A percentile compares a stretch with the other conserved stretches of the same genome.
Conservation (phyloP, 306 rosid species). For the Begonia loranthoides region DNA sequence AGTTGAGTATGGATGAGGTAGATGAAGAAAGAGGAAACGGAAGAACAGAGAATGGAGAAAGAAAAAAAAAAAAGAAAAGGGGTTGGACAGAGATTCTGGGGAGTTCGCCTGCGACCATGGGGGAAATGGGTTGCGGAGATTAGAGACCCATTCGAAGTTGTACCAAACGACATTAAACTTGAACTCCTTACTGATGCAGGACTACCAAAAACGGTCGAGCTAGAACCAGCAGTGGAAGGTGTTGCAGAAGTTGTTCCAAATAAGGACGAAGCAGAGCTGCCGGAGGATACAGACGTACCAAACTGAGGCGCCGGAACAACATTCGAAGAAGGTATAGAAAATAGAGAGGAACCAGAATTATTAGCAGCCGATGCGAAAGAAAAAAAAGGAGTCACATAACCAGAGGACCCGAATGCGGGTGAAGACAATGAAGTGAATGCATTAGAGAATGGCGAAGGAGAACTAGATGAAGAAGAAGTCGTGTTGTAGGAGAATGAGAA, state of each 20-base stretch:
- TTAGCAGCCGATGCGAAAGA: constrained; percentile 3
- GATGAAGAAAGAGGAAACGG: constrained; percentile 30
- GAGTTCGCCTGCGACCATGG: too few relatives aligned
- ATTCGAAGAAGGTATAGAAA: not conserved
- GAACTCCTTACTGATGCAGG: constrained; percentile 3
- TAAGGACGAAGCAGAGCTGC: constrained; percentile 1
- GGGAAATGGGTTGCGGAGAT: too few relatives aligned
- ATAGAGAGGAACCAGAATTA: not conserved
- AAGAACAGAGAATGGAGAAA: too few relatives aligned
- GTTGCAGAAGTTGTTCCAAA: constrained; percentile 3
- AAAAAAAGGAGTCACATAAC: constrained; percentile 13
- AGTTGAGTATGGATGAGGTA: not conserved
- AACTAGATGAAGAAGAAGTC: constrained; percentile 11
- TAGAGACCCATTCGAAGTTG: too few relatives aligned
- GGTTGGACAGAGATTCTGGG: too few relatives aligned
- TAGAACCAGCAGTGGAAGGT: not conserved
- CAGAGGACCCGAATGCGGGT: constrained; percentile 16
- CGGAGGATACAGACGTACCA: constrained; percentile 5
- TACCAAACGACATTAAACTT: not conserved
- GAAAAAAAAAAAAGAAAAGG: too few relatives aligned
- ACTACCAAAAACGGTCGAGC: not conserved
- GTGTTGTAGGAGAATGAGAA: constrained; percentile 8
- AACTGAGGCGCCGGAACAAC: constrained; percentile 6
- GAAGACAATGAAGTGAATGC: too few relatives aligned
- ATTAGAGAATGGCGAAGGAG: too few relatives aligned